Evolutionary conservation across 345 rosid species (phyloP).

Genomic region (Populus tremula): DNA sequence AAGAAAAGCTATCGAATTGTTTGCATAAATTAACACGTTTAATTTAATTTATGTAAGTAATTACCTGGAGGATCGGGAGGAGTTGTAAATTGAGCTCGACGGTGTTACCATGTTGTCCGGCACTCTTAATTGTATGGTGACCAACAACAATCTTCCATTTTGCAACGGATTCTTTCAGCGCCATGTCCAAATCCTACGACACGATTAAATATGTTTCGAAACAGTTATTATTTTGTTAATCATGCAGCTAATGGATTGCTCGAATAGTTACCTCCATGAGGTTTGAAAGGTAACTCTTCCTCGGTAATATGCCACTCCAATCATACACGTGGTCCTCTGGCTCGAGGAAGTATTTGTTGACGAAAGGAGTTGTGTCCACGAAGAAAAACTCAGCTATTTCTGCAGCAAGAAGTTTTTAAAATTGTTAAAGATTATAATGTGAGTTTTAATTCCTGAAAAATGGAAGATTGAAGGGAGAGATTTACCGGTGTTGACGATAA

Average conservation of each 20-base stretch:
- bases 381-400: slow-evolving; percentile 55
- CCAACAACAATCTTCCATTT: slow-evolving; percentile 82
- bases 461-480: neutral
- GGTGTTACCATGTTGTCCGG: slow-evolving; percentile 66
- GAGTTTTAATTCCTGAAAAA: neutral
- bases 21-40: neutral
- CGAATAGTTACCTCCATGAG: slow-evolving; percentile 36
- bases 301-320: slow-evolving; percentile 57
- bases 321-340: slow-evolving; percentile 44
- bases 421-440: too few species aligned
- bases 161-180: slow-evolving; percentile 47
- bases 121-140: slow-evolving; percentile 72
- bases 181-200: slow-evolving; percentile 37
- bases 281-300: slow-evolving; percentile 42
- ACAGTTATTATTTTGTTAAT: too few species aligned
- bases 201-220: neutral
- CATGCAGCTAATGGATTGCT: too few species aligned
- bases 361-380: slow-evolving; percentile 70
- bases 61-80: slow-evolving; percentile 65
- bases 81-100: slow-evolving; percentile 44
- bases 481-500: slow-evolving; percentile 39
- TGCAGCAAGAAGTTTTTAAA: slow-evolving; percentile 7
- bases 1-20: too few species aligned
- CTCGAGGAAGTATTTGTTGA: slow-evolving; percentile 47
- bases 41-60: neutral